Percentiles rank a stretch among this genome's conserved stretches.
phyloP scores from a whole-genome alignment of 441 rosid species.

The Jatropha multifida region DNA sequence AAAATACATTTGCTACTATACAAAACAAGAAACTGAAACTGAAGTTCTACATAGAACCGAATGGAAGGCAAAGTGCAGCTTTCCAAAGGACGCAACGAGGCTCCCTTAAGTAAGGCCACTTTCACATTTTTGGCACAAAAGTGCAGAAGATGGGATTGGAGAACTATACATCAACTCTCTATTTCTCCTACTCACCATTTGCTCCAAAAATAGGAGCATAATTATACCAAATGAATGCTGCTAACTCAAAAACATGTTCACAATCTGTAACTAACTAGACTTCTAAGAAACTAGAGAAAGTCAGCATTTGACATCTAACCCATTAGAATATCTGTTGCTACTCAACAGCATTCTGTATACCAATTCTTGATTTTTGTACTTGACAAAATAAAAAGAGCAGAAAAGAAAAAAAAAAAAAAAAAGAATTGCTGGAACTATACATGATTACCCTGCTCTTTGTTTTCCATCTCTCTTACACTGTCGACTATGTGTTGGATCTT shows the following conservation, averaged over 20 bases:
- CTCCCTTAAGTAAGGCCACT: neutral
- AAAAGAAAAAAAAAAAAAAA: too few species aligned
- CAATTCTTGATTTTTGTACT: slow-evolving; percentile 12
- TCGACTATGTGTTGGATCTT: slow-evolving; percentile 80
- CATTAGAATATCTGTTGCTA: slow-evolving; percentile 11
- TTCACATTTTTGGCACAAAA: slow-evolving; percentile 5
- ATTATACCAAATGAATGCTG: slow-evolving; percentile 25
- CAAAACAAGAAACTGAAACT: slow-evolving; percentile 7
- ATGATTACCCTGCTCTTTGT: slow-evolving; percentile 48
- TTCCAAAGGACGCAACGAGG: neutral
- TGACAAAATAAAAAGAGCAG: neutral
- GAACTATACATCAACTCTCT: slow-evolving; percentile 34
- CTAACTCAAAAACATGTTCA: slow-evolving; percentile 24
- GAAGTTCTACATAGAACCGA: neutral
- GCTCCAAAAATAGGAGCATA: slow-evolving; percentile 22
- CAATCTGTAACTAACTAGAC: slow-evolving; percentile 7
- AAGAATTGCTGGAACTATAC: slow-evolving; percentile 39
- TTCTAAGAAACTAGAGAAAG: slow-evolving; percentile 18
- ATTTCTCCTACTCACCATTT: slow-evolving; percentile 19
- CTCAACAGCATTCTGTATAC: slow-evolving; percentile 25
- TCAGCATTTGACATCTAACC: slow-evolving; percentile 24
- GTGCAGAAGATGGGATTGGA: slow-evolving; percentile 7
- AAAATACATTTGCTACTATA: neutral
- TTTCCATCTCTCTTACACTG: slow-evolving; percentile 69
- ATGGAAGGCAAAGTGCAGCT: neutral